Percentiles rank a stretch among this genome's conserved stretches.
phyloP scores from a whole-genome alignment of 163 green algal species.

The Picocystis sp. region DNA sequence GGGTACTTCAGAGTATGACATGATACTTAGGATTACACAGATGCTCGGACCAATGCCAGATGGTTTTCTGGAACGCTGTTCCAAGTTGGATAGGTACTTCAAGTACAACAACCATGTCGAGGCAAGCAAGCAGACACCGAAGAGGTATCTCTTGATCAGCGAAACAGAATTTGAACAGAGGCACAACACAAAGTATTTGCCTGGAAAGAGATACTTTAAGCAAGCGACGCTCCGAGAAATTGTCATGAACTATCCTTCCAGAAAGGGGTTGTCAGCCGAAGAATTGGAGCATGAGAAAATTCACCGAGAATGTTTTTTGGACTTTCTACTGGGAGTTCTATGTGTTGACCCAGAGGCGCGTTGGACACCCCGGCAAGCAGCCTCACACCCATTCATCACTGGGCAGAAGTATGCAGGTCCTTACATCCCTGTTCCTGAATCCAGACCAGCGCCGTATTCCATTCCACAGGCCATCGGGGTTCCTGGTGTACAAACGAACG shows the following conservation, averaged over 20 bases:
- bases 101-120: slow-evolving; percentile 36
- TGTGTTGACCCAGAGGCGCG: slow-evolving; percentile 48
- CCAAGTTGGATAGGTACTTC: slow-evolving; percentile 69
- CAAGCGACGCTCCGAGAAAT: slow-evolving; percentile 70
- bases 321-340: slow-evolving; percentile 79
- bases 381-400: slow-evolving; percentile 82
- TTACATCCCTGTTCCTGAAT: slow-evolving; percentile 12
- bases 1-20: slow-evolving; percentile 78
- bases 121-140: slow-evolving; percentile 16
- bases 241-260: slow-evolving; percentile 56
- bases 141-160: slow-evolving; percentile 7
- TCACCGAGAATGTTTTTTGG: slow-evolving; percentile 50
- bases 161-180: slow-evolving; percentile 6
- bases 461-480: too few relatives aligned
- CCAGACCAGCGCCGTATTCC: background rate
- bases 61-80: slow-evolving; percentile 40
- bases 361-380: slow-evolving; percentile 56
- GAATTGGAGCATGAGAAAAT: slow-evolving; percentile 32
- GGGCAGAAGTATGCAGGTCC: slow-evolving; percentile 38
- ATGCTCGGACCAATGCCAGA: slow-evolving; percentile 49
- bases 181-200: background rate
- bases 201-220: slow-evolving; percentile 88
- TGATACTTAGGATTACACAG: slow-evolving; percentile 69
- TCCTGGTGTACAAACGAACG: too few relatives aligned
- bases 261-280: slow-evolving; percentile 24